Evolutionary conservation across 192 early-diverging fungal genomes (phyloP).

Genomic region (Rhizophagus prolifer): DNA sequence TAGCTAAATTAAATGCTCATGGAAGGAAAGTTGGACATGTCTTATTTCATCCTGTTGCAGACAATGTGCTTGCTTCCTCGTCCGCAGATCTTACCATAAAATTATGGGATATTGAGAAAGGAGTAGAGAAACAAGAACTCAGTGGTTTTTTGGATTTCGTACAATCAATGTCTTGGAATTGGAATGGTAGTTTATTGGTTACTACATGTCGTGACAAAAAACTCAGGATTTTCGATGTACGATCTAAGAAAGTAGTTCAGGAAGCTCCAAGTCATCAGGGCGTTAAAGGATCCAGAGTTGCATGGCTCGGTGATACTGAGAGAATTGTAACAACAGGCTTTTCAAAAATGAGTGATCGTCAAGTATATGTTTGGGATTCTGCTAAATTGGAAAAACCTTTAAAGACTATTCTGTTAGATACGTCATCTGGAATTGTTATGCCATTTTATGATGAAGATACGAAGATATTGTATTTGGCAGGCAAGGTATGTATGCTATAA

Average conservation of each 20-base stretch:
- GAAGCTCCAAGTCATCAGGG: conserved; percentile 88
- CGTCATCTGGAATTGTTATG: conserved; percentile 93
- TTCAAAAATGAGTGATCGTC: conserved; percentile 89
- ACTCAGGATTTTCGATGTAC: conserved; percentile 90
- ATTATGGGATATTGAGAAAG: conserved; percentile 94
- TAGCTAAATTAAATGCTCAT: conserved; percentile 80
- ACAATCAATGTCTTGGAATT: conserved; percentile 89
- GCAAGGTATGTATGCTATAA: conserved; percentile 65
- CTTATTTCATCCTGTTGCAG: conserved; percentile 93
- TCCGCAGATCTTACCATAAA: conserved; percentile 85
- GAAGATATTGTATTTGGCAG: conserved; percentile 89
- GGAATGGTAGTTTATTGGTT: conserved; percentile 78
- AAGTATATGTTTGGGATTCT: conserved; percentile 89
- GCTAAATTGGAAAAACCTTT: conserved; percentile 68
- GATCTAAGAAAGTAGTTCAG: conserved; percentile 79
- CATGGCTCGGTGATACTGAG: conserved; percentile 80
- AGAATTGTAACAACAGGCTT: conserved; percentile 94
- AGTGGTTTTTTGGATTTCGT: conserved; percentile 88
- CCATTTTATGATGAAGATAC: conserved; percentile 93
- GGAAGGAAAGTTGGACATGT: conserved; percentile 97
- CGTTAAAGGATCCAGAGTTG: conserved; percentile 93
- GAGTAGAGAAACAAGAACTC: conserved; percentile 71
- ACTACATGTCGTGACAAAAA: conserved; percentile 98
- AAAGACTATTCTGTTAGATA: conserved; percentile 79
- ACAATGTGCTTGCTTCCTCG: conserved; percentile 87